Conservation (phyloP, 768 basidiomycete genomes). For the Macrolepiota fuliginosa region DNA sequence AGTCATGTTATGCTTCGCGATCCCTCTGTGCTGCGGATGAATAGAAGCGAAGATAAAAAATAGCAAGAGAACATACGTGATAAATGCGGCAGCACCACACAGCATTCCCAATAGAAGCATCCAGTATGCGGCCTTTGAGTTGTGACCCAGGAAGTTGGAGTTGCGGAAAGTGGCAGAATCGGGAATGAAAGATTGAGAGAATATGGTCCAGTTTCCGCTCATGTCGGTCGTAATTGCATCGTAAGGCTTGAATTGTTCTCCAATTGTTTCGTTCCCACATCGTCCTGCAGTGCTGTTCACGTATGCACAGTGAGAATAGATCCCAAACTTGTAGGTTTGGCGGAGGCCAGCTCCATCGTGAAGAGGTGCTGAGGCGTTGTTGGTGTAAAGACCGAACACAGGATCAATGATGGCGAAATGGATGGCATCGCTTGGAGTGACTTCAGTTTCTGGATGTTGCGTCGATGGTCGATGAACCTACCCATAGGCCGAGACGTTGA, state of each 20-base stretch:
- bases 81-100: slow-evolving; percentile 58
- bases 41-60: slow-evolving; percentile 6
- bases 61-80: slow-evolving; percentile 49
- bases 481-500: slow-evolving; percentile 75
- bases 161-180: slow-evolving; percentile 52
- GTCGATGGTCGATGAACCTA: slow-evolving; percentile 27
- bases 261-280: slow-evolving; percentile 62
- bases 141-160: slow-evolving; percentile 58
- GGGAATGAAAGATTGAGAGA: slow-evolving; percentile 52
- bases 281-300: slow-evolving; percentile 55
- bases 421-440: slow-evolving; percentile 47
- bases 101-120: slow-evolving; percentile 73
- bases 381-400: slow-evolving; percentile 63
- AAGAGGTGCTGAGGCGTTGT: slow-evolving; percentile 62
- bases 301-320: slow-evolving; percentile 80
- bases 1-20: slow-evolving; percentile 59
- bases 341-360: slow-evolving; percentile 57
- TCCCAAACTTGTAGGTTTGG: slow-evolving; percentile 72
- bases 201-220: slow-evolving; percentile 54
- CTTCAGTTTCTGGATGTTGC: background rate
- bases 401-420: slow-evolving; percentile 50
- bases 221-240: slow-evolving; percentile 65
- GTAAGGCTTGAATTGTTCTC: slow-evolving; percentile 63
- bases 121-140: slow-evolving; percentile 72
- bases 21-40: slow-evolving; percentile 46